Evolutionary conservation across 2,329 filamentous ascomycete genomes (phyloP), one percentile per base, ranked within the genome.

Genomic region (Dactylonectria estremocensis): DNA sequence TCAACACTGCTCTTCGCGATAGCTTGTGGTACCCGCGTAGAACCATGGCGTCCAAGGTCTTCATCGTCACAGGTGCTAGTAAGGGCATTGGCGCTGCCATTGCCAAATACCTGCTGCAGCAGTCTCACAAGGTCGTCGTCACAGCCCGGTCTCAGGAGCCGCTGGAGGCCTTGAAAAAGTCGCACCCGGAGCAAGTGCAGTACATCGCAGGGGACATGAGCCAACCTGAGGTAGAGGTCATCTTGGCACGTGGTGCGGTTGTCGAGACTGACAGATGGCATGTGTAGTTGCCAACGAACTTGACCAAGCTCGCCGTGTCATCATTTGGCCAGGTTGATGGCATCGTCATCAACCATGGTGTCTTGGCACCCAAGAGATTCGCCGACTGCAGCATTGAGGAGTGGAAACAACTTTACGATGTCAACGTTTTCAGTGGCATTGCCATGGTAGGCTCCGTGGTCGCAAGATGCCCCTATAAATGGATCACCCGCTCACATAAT

Each of bases 311-410:
- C 1, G 92, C 95, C 0, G 77, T 92, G 11, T 82, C 87, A 31
- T 83, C 88, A 0, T 98, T 94, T 79, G 92, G 91, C 10, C 85
- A 84, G 55, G 82, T 99, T 5, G 95, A 99, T 77, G 92, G 91
- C 1, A 79, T 99, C 50, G 89, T 99, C 13, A 83, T 98, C 69
- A 98, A 98, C 80, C 96, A 99, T 78, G 95, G 95, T 20, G 85
- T 90, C 1, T 82, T 99, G 50, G 88, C 90, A n/a, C 93, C 94
- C 1, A 91, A 97, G 48, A 89, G 89, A 57, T 83, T 98, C 50
- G 89, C 83, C 3, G 88, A 95, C 62, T 86, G 87, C 16, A 88
- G 89, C n/a, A 77, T 90, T 0, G 90, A 92, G 43, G 91, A 93
- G 68, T 98, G 95, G 93, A 91, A 90, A 76, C 81, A 83, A 2